Evolutionary conservation across 495 filamentous ascomycete genomes (phyloP).

Genomic region (Immersiella caudata): DNA sequence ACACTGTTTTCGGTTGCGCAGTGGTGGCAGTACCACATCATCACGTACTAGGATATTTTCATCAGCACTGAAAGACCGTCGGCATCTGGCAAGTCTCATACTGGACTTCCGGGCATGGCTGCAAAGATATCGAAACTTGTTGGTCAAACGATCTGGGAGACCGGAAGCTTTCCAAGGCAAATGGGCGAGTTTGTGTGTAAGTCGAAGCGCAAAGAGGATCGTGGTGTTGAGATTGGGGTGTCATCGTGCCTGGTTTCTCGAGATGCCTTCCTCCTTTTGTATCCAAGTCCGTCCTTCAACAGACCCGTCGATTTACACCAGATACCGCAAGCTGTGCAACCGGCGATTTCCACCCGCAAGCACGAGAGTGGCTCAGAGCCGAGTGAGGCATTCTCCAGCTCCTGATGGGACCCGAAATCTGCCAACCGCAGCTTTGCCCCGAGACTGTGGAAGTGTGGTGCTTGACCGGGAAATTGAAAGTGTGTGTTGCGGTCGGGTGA

Average conservation of each 20-base stretch:
- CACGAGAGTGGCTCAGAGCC: neutral
- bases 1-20: neutral
- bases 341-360: conserved; percentile 1
- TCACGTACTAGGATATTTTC: neutral
- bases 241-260: too few species aligned
- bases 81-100: neutral
- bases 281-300: neutral
- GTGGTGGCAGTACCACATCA: neutral
- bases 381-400: neutral
- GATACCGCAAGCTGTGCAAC: neutral
- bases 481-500: neutral
- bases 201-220: too few species aligned
- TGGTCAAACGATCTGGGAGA: too few species aligned
- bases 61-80: neutral
- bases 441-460: neutral
- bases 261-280: neutral
- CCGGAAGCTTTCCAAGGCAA: too few species aligned
- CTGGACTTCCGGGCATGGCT: neutral
- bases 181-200: too few species aligned
- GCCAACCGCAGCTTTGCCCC: neutral
- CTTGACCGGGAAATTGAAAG: neutral
- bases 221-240: too few species aligned
- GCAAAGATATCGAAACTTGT: neutral
- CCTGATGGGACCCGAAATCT: neutral
- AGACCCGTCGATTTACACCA: too few species aligned